phyloP scores from a whole-genome alignment of 495 filamentous ascomycete genomes.

The Astrothelium subdiscretum region DNA sequence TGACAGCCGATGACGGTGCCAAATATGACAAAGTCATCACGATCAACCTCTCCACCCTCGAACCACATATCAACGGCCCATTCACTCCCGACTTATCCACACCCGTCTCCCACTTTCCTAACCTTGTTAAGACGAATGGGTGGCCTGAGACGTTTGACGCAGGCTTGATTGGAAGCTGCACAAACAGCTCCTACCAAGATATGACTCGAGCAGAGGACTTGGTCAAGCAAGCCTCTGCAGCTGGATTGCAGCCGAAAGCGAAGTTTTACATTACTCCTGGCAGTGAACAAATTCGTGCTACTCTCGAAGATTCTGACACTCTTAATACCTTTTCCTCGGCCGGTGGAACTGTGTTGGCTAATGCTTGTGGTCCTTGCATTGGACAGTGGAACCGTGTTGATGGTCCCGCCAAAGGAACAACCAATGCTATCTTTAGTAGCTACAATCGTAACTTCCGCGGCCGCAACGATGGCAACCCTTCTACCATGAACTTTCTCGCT shows the following conservation, averaged over 20 bases:
- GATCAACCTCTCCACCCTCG: slow-evolving; percentile 81
- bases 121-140: slow-evolving; percentile 66
- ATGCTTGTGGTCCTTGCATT: slow-evolving; percentile 92
- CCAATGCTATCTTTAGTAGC: slow-evolving; percentile 92
- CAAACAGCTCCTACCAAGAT: slow-evolving; percentile 96
- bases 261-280: slow-evolving; percentile 95
- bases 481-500: slow-evolving; percentile 97
- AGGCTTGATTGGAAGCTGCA: slow-evolving; percentile 93
- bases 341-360: slow-evolving; percentile 81
- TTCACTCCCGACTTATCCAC: slow-evolving; percentile 93
- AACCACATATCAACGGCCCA: slow-evolving; percentile 95
- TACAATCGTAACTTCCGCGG: slow-evolving; percentile 99
- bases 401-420: slow-evolving; percentile 63
- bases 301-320: slow-evolving; percentile 74
- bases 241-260: slow-evolving; percentile 74
- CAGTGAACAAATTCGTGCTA: slow-evolving; percentile 92
- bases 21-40: slow-evolving; percentile 83
- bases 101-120: slow-evolving; percentile 75
- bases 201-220: slow-evolving; percentile 91
- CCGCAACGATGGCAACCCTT: slow-evolving; percentile 89
- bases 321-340: slow-evolving; percentile 77
- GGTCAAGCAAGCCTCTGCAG: slow-evolving; percentile 77
- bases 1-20: slow-evolving; percentile 66
- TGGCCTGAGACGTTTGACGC: slow-evolving; percentile 89
- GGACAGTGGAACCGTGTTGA: slow-evolving; percentile 95